These are phyloP conservation scores for Neurospora discreta DNA, from an alignment of 495 filamentous ascomycete genomes.

Conservation along the genomic window DNA sequence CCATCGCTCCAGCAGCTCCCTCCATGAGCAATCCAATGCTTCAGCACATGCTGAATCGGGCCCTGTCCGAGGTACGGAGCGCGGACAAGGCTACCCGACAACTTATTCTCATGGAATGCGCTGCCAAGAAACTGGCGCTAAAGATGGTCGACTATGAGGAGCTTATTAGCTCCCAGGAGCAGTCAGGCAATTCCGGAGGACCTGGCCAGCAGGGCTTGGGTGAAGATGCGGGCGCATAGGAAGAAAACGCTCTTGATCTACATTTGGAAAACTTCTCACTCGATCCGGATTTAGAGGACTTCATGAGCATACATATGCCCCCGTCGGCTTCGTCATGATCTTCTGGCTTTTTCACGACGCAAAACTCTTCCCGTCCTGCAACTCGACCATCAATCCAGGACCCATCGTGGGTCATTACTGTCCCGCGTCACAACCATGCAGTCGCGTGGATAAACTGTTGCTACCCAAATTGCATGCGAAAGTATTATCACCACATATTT, in stretches of 20 bases:
- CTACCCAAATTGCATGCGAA: not conserved
- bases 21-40: slow-evolving; percentile 26
- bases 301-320: not conserved
- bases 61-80: slow-evolving; percentile 28
- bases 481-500: not conserved
- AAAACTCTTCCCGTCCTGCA: not conserved
- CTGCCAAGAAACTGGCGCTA: slow-evolving; percentile 33
- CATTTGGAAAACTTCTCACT: not conserved
- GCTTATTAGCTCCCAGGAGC: slow-evolving; percentile 7
- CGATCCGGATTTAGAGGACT: not conserved
- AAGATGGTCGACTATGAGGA: slow-evolving; percentile 34
- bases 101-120: slow-evolving; percentile 31
- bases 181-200: not conserved
- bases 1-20: slow-evolving; percentile 12
- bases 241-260: not conserved
- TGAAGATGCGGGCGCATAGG: slow-evolving; percentile 17
- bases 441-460: not conserved
- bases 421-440: not conserved
- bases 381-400: not conserved
- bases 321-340: not conserved
- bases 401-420: not conserved
- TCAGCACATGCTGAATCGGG: slow-evolving; percentile 25
- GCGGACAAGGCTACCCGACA: slow-evolving; percentile 29
- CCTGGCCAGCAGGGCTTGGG: slow-evolving; percentile 18
- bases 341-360: not conserved